Evolutionary conservation across 2,329 filamentous ascomycete species (phyloP).

Genomic region (Paracorniculantispora psalliotae): DNA sequence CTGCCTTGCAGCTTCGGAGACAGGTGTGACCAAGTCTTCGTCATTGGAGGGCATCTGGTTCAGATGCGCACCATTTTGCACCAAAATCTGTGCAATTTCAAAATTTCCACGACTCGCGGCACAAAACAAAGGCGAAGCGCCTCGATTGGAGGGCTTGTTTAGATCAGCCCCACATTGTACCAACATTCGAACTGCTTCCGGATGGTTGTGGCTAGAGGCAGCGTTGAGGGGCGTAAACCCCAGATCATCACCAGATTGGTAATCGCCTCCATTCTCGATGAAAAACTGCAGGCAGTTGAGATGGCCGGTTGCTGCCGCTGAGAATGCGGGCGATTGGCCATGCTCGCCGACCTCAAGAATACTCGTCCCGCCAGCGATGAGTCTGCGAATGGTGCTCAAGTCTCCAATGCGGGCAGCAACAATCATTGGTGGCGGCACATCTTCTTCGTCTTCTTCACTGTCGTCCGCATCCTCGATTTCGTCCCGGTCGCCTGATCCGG

Average conservation of each 20-base stretch:
- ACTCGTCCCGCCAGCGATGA: not conserved
- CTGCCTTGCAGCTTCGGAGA: not conserved
- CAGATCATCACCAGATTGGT: not conserved
- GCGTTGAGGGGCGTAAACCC: slow-evolving; percentile 6
- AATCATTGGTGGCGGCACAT: not conserved
- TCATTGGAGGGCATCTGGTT: not conserved
- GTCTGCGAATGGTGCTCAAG: slow-evolving; percentile 1
- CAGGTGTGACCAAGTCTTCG: not conserved
- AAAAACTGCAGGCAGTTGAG: not conserved
- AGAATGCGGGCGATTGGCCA: not conserved
- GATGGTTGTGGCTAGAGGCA: not conserved
- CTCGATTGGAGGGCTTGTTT: not conserved
- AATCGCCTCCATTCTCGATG: not conserved
- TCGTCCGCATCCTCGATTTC: not conserved
- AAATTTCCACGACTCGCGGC: not conserved
- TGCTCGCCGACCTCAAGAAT: slow-evolving; percentile 2
- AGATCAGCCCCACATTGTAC: not conserved
- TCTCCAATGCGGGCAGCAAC: not conserved
- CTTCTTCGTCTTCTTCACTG: not conserved
- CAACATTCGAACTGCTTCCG: not conserved
- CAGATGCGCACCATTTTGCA: not conserved
- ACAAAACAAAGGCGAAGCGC: not conserved
- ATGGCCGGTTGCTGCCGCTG: not conserved
- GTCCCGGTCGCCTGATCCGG: not conserved
- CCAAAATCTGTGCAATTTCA: not conserved